These are phyloP conservation scores for Xerocomus brunneocitrinus DNA, from an alignment of 768 basidiomycete genomes.

Conservation along the genomic window DNA sequence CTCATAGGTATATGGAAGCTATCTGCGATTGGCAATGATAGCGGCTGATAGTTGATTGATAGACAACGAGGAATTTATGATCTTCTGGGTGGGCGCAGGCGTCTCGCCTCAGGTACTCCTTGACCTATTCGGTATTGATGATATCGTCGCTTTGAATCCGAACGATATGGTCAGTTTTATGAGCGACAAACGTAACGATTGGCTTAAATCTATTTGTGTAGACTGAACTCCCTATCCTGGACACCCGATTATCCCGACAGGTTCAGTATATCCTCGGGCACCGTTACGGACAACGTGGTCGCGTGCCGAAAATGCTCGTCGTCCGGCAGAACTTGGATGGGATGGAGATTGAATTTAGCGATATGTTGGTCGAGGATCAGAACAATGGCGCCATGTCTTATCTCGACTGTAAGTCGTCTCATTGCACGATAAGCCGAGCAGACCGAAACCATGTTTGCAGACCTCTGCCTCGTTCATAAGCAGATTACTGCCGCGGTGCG, in stretches of 20 bases:
- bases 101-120: slow-evolving; percentile 75
- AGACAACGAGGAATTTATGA: slow-evolving; percentile 87
- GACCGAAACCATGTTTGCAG: slow-evolving; percentile 10
- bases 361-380: slow-evolving; percentile 95
- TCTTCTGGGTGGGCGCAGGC: slow-evolving; percentile 87
- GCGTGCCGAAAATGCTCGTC: slow-evolving; percentile 58
- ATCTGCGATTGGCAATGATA: slow-evolving; percentile 15
- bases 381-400: slow-evolving; percentile 96
- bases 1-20: slow-evolving; percentile 62
- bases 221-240: slow-evolving; percentile 66
- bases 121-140: slow-evolving; percentile 84
- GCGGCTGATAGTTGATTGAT: slow-evolving; percentile 7
- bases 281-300: slow-evolving; percentile 52
- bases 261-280: slow-evolving; percentile 79
- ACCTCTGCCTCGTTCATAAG: slow-evolving; percentile 33
- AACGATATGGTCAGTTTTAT: slow-evolving; percentile 51
- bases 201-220: slow-evolving; percentile 28
- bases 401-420: slow-evolving; percentile 65
- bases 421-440: not conserved
- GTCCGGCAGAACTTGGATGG: slow-evolving; percentile 93
- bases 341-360: slow-evolving; percentile 90
- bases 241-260: slow-evolving; percentile 76
- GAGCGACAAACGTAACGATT: not conserved
- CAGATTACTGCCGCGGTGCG: slow-evolving; percentile 29
- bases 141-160: slow-evolving; percentile 63